Base-by-base conservation (phyloP, 306 rosid genomes). In the Citrullus colocynthis region DNA sequence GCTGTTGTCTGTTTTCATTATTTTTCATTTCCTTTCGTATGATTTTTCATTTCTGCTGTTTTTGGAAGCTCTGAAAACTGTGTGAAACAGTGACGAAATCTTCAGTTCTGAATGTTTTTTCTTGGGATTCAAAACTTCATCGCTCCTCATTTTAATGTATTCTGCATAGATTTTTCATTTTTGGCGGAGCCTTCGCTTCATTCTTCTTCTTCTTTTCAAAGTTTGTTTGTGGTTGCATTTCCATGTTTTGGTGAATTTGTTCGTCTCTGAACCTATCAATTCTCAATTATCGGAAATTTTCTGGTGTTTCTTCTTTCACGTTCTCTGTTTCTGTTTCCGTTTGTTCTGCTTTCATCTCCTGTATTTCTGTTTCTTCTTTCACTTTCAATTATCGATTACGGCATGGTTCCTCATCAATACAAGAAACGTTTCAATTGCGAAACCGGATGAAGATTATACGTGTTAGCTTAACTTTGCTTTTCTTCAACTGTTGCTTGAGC, bases 401-500 rank as follows among this genome's bases (percentile, higher is more conserved):
- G 41, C 24, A 28, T 16, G 67, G 39, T 57, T 79, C 36, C 52
- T 44, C 12, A 12, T 63, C 51, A 61, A 44, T 30, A 79, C 58
- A 51, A 51, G 17, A 54, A 32, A 32, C 15, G 9, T 7, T 10
- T 73, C 18, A 15, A 4, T 13, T 30, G 9, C 48, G 77, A 51
- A 73, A 17, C n/a, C 52, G n/a, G 13, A 72, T 15, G 45, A 73
- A 14, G 77, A 73, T 28, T 15, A 30, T 73, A 49, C 61, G 61
- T 78, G 75, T 71, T 28, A 32, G 70, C 36, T 37, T 81, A 75
- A 77, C 81, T 84, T 79, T 70, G 79, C 80, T 83, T 85, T 78
- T 80, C 79, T 80, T 70, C 81, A 69, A 75, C 59, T 79, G 81
- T 89, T 89, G 84, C 90, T 82, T 90, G 79, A 62, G 64, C 79